A percentile compares a stretch with the other conserved stretches of the same genome.
Conservation (phyloP, 1,284 basidiomycete species). For the Erythrobasidium hasegawianum region DNA sequence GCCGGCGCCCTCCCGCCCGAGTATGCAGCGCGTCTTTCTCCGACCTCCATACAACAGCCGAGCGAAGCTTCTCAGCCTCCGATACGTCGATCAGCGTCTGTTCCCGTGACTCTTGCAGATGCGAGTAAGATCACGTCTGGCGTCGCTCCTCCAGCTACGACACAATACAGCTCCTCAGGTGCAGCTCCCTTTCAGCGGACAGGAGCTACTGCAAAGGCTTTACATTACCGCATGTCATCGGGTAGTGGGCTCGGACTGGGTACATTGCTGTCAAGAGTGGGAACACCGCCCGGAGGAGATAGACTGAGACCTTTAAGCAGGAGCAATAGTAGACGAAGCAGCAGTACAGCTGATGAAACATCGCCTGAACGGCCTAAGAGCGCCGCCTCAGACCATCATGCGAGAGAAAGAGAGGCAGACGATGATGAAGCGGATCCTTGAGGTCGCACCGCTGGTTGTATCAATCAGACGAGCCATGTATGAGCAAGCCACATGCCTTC, state of each 20-base stretch:
- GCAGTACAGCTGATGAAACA: too few species aligned
- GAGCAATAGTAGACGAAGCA: neutral
- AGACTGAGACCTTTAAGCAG: constrained; percentile 1
- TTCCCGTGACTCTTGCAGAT: constrained; percentile 10
- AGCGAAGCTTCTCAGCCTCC: constrained; percentile 1
- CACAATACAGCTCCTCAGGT: neutral
- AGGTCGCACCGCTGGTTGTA: too few species aligned
- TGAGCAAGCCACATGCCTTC: too few species aligned
- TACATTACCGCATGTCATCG: constrained; percentile 33
- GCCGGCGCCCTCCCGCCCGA: constrained; percentile 44
- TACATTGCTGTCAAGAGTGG: neutral
- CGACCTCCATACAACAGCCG: neutral
- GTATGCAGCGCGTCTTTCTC: constrained; percentile 11
- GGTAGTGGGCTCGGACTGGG: constrained; percentile 22
- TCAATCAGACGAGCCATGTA: too few species aligned
- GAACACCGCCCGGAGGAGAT: neutral
- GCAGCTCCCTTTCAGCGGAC: constrained; percentile 19
- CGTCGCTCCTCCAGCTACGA: neutral
- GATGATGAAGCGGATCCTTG: too few species aligned
- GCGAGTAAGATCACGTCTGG: constrained; percentile 7
- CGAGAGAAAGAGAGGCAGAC: too few species aligned
- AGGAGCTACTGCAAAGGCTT: constrained; percentile 18
- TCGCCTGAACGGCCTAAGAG: too few species aligned
- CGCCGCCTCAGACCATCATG: too few species aligned
- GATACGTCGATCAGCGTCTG: constrained; percentile 20